These are phyloP conservation scores for Aspergillus coremiiformis DNA, from an alignment of 495 filamentous ascomycete species.

Conservation along the genomic window DNA sequence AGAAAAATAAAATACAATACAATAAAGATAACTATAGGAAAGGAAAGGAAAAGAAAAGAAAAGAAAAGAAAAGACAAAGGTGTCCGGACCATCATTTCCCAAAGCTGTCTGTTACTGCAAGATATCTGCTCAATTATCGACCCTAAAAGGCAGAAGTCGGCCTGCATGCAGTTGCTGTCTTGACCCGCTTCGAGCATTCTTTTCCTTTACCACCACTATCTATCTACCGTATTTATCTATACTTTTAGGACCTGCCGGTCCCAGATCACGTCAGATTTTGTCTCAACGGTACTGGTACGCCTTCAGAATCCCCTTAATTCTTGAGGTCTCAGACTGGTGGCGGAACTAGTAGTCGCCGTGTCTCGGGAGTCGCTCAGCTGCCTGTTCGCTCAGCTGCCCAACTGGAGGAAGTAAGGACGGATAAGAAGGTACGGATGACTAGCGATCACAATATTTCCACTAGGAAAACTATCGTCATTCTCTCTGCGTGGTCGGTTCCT, in stretches of 20 bases:
- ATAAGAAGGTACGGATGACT: neutral
- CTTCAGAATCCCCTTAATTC: neutral
- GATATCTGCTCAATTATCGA: neutral
- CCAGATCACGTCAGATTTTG: neutral
- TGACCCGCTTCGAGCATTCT: neutral
- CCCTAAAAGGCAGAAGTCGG: neutral
- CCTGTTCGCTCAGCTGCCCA: slow-evolving; percentile 1
- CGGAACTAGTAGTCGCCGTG: slow-evolving; percentile 6
- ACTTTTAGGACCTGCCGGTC: neutral
- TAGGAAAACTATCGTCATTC: no score
- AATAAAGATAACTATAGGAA: neutral
- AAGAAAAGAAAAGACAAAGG: neutral
- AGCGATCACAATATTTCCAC: neutral
- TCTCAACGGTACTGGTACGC: slow-evolving; percentile 3
- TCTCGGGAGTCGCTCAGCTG: slow-evolving; percentile 7
- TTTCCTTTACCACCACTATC: neutral
- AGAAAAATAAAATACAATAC: neutral
- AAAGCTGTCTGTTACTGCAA: neutral
- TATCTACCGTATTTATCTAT: neutral
- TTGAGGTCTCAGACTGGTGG: slow-evolving; percentile 4
- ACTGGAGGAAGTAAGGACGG: neutral
- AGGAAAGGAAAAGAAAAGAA: slow-evolving; percentile 1
- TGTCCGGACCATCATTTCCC: neutral
- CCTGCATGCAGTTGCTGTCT: neutral
- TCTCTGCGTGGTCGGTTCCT: neutral